Percentiles rank a stretch among this genome's conserved stretches.
phyloP scores from a whole-genome alignment of 192 early-diverging fungal genomes.

The Podila clonocystis region DNA sequence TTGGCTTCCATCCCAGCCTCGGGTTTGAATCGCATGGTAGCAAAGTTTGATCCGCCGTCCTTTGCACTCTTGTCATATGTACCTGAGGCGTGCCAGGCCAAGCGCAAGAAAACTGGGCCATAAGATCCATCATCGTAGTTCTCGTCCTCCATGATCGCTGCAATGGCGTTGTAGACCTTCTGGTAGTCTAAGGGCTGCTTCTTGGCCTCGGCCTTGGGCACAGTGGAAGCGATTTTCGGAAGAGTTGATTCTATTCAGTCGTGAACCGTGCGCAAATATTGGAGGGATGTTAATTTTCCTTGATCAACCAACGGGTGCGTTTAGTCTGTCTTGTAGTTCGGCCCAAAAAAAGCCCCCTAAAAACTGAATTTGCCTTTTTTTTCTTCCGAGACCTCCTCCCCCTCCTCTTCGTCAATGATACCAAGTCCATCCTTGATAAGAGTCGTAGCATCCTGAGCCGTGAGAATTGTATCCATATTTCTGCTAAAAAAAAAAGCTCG shows the following conservation, averaged over 20 bases:
- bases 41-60: constrained; percentile 80
- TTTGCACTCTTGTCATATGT: constrained; percentile 72
- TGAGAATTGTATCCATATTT: neutral
- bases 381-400: too few relatives aligned
- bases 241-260: constrained; percentile 18
- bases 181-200: constrained; percentile 73
- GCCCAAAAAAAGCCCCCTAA: too few relatives aligned
- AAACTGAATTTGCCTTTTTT: too few relatives aligned
- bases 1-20: constrained; percentile 79
- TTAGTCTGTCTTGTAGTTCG: too few relatives aligned
- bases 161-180: constrained; percentile 80
- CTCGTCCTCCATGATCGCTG: constrained; percentile 76
- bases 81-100: constrained; percentile 88
- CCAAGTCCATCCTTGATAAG: too few relatives aligned
- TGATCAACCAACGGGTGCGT: too few relatives aligned
- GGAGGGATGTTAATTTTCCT: neutral
- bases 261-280: neutral
- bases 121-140: constrained; percentile 84
- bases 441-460: neutral
- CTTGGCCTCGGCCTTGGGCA: constrained; percentile 9
- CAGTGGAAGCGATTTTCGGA: constrained; percentile 12
- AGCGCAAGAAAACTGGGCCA: constrained; percentile 81
- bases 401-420: too few relatives aligned
- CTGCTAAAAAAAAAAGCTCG: neutral
- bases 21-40: constrained; percentile 77